Percentiles rank a stretch among this genome's conserved stretches.
Conservation (phyloP, 108 stramenopile genomes). For the Pseudonitzschia pungens region DNA sequence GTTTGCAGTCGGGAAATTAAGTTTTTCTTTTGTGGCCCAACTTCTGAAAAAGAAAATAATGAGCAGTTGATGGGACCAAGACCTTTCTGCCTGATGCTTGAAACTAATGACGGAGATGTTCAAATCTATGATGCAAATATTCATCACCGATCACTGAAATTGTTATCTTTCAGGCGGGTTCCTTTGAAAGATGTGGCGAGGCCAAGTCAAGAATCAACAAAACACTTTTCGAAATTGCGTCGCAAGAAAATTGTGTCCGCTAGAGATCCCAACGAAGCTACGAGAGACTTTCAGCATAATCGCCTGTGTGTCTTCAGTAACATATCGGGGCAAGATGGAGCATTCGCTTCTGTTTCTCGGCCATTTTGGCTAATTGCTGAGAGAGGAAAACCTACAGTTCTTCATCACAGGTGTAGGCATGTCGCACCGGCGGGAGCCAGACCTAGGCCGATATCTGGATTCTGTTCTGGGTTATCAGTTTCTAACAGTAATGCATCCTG, state of each 20-base stretch:
- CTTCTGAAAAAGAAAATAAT: conserved; percentile 26
- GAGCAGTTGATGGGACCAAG: conserved; percentile 34
- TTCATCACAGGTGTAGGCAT: conserved; percentile 75
- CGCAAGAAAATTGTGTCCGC: conserved; percentile 59
- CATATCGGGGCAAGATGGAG: conserved; percentile 74
- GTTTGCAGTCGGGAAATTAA: conserved; percentile 63
- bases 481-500: conserved; percentile 33
- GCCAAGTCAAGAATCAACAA: conserved; percentile 66
- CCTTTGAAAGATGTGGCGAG: conserved; percentile 53
- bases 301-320: conserved; percentile 56
- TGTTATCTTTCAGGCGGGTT: conserved; percentile 49
- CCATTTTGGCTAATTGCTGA: conserved; percentile 83
- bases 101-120: conserved; percentile 68
- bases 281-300: conserved; percentile 53
- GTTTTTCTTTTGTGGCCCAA: conserved; percentile 73
- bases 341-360: conserved; percentile 69
- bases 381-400: conserved; percentile 57
- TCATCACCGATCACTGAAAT: conserved; percentile 16
- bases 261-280: conserved; percentile 4
- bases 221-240: conserved; percentile 68
- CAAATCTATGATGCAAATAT: conserved; percentile 53
- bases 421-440: conserved; percentile 77
- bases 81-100: conserved; percentile 64
- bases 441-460: conserved; percentile 67
- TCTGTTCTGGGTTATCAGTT: conserved; percentile 52